These are phyloP conservation scores for Paramecium tetraurelia DNA, from an alignment of 73 alveolate species.

Conservation along the genomic window DNA sequence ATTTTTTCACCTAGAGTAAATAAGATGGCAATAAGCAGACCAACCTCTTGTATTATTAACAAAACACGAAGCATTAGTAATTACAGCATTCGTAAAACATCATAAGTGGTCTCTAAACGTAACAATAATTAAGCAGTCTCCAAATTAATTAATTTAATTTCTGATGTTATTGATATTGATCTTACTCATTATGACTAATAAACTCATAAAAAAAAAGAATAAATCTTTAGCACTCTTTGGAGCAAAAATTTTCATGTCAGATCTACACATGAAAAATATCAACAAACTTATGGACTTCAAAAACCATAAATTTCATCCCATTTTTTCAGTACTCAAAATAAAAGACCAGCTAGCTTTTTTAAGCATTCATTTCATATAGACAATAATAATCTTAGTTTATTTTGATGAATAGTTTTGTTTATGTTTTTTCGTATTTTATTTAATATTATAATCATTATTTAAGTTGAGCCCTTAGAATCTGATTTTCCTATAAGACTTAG, in stretches of 20 bases:
- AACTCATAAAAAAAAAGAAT: neutral
- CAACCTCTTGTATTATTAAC: neutral
- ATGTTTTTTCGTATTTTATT: neutral
- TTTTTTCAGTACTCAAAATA: neutral
- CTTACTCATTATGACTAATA: neutral
- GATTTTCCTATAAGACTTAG: conserved; percentile 14
- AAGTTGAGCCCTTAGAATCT: neutral
- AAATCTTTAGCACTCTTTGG: neutral
- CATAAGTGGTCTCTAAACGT: neutral
- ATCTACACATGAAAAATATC: neutral
- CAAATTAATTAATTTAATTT: neutral
- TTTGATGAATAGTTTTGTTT: neutral
- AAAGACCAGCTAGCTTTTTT: neutral
- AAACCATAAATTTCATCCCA: neutral
- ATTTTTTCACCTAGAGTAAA: neutral
- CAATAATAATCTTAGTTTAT: neutral
- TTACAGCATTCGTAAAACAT: neutral
- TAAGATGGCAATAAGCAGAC: neutral
- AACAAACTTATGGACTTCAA: neutral
- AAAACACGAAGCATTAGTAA: neutral
- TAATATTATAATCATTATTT: neutral
- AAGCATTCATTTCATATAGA: neutral
- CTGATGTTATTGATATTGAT: neutral
- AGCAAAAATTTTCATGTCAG: neutral
- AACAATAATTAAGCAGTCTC: neutral